A percentile compares a stretch with the other conserved stretches of the same genome.
Conservation (phyloP, 768 basidiomycete species). For the Russula sp. region DNA sequence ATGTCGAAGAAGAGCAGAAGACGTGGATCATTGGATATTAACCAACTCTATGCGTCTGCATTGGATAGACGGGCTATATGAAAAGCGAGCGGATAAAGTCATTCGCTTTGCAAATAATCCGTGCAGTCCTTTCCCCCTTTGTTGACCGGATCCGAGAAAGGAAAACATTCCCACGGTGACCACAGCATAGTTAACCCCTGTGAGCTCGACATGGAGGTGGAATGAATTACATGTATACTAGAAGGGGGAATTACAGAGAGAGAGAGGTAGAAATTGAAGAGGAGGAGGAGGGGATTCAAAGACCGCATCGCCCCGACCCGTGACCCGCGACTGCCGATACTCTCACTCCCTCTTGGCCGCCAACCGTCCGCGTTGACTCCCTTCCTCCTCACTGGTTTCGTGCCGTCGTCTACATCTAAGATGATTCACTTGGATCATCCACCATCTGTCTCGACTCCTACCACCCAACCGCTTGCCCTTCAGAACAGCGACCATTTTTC, state of each 20-base stretch:
- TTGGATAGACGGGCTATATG: no score
- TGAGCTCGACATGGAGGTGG: background rate
- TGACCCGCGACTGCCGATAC: background rate
- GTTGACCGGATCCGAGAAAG: conserved; percentile 19
- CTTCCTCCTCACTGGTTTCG: conserved; percentile 9
- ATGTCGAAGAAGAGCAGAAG: conserved; percentile 1
- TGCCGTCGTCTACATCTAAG: conserved; percentile 19
- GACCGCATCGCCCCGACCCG: conserved; percentile 4
- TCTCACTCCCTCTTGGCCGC: background rate
- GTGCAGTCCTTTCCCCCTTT: background rate
- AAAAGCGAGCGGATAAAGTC: no score
- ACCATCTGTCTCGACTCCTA: conserved; percentile 33
- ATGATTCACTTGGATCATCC: conserved; percentile 41
- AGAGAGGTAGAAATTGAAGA: background rate
- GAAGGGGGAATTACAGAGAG: background rate
- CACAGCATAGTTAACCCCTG: background rate
- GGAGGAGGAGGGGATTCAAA: background rate
- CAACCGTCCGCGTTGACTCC: background rate
- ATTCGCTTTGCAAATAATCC: background rate
- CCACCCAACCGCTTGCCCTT: conserved; percentile 25
- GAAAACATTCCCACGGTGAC: conserved; percentile 22
- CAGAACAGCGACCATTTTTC: conserved; percentile 29
- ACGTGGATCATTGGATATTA: conserved; percentile 5
- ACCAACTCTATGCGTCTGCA: background rate
- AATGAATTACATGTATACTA: background rate